Base-by-base conservation (phyloP, 2,329 filamentous ascomycete species). In the Stylonectria norvegica region DNA sequence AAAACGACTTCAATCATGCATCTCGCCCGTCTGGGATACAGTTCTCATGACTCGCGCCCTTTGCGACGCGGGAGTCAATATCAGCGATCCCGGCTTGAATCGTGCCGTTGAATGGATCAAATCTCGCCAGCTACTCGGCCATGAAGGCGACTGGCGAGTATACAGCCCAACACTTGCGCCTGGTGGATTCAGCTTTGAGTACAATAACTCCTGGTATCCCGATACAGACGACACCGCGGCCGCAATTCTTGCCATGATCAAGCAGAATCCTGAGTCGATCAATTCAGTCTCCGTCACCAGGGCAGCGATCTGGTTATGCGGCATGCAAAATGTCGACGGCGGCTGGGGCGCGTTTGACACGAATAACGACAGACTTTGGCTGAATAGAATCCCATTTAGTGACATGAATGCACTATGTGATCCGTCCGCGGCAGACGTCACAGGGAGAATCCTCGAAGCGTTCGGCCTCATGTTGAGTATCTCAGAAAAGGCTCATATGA, bases 321-420 rank as follows among this genome's bases (percentile, higher is more conserved):
- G 38, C 4, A 36, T 45, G 29, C 38, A 45, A 28, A 41, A 40
- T 33, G 25, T 8, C 4, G 37, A 31, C 22, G 38, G 17, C 5
- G 42, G 29, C 33, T 40, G 29, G 29, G 38, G n/a, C 23, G 37
- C 17, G 14, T 45, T 38, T 18, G 37, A 45, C n/a, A n/a, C n/a
- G n/a, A 18, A 39, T 11, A 41, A 45, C 20, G 25, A 45, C 34
- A 32, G 17, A 10, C 20, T 45, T 3, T 45, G 42, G 42, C 22
- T 45, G 5, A 39, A 45, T 22, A 45, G 36, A 28, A 37, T 45
- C 7, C 42, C 42, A 3, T 45, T 45, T 16, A 45, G 42, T n/a
- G 42, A 45, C 22, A 40, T 40, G 38, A 32, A 30, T 14, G 22
- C 29, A 3, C 19, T 45, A 5, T 34, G 41, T 22, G 41, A 43